phyloP scores from a whole-genome alignment of 1,284 basidiomycete species.

The Violaceomyces palustris region DNA sequence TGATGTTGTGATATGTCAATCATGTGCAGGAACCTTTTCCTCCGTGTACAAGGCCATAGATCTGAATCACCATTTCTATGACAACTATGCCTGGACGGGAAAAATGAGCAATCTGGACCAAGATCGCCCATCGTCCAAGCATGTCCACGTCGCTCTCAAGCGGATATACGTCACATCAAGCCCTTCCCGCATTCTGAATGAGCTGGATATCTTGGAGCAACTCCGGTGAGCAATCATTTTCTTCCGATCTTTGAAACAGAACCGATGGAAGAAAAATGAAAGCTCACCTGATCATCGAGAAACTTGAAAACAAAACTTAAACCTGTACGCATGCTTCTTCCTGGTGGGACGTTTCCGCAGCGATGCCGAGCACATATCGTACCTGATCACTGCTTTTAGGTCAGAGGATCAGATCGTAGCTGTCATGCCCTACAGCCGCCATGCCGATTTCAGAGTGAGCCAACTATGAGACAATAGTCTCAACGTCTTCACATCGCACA shows the following conservation, averaged over 20 bases:
- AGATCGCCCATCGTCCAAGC: slow-evolving; percentile 17
- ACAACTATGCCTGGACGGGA: slow-evolving; percentile 69
- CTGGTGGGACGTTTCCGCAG: too few relatives aligned
- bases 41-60: slow-evolving; percentile 97
- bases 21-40: slow-evolving; percentile 78
- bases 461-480: too few relatives aligned
- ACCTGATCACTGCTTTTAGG: slow-evolving; percentile 90
- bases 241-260: neutral
- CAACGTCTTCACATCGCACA: too few relatives aligned
- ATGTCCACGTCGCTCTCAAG: slow-evolving; percentile 84
- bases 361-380: slow-evolving; percentile 53
- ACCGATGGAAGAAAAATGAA: too few relatives aligned
- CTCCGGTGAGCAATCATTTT: slow-evolving; percentile 52
- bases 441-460: slow-evolving; percentile 74
- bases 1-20: neutral
- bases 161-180: slow-evolving; percentile 94
- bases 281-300: too few relatives aligned
- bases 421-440: slow-evolving; percentile 87
- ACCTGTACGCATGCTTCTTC: neutral
- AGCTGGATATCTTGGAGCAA: slow-evolving; percentile 86
- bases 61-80: slow-evolving; percentile 67
- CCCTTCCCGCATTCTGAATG: slow-evolving; percentile 86
- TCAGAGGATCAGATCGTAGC: slow-evolving; percentile 87
- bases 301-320: neutral
- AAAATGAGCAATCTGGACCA: slow-evolving; percentile 3